These are phyloP conservation scores for Silene conica DNA, from an alignment of 148 eudicot genomes.

Conservation along the genomic window DNA sequence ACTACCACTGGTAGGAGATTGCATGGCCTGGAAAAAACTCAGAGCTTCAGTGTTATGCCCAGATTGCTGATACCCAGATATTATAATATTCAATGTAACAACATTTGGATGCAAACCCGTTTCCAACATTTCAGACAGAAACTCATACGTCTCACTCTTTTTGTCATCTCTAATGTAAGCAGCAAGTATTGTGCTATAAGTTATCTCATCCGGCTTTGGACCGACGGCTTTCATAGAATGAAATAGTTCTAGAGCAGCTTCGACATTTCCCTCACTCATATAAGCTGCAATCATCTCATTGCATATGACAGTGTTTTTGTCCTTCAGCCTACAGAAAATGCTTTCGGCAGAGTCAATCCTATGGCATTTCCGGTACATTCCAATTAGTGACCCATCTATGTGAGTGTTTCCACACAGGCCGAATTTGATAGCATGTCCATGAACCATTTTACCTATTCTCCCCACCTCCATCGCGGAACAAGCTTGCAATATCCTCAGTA, in stretches of 20 bases:
- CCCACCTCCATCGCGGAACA: slow-evolving; percentile 32
- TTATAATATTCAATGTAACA: slow-evolving; percentile 40
- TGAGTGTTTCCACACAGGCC: slow-evolving; percentile 31
- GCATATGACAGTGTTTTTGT: slow-evolving; percentile 42
- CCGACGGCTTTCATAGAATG: slow-evolving; percentile 35
- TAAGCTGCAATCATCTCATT: slow-evolving; percentile 60
- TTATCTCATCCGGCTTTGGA: slow-evolving; percentile 43
- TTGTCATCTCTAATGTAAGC: slow-evolving; percentile 40
- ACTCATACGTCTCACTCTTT: slow-evolving; percentile 30
- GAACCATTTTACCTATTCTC: slow-evolving; percentile 50
- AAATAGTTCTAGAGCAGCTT: slow-evolving; percentile 28
- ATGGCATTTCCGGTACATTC: slow-evolving; percentile 50
- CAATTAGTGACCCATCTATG: slow-evolving; percentile 39
- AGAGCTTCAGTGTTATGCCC: slow-evolving; percentile 44
- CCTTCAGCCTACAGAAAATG: slow-evolving; percentile 27
- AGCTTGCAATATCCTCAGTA: slow-evolving; percentile 52
- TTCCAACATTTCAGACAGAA: slow-evolving; percentile 39
- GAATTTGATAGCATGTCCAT: slow-evolving; percentile 41
- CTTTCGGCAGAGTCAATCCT: slow-evolving; percentile 36
- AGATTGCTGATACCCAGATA: slow-evolving; percentile 48
- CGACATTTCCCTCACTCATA: slow-evolving; percentile 35
- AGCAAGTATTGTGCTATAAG: slow-evolving; percentile 47
- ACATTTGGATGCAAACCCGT: slow-evolving; percentile 38
- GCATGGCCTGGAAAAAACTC: slow-evolving; percentile 44
- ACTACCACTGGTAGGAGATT: slow-evolving; percentile 25